These are phyloP conservation scores for Colletotrichum sp. DNA, from an alignment of 2,329 filamentous ascomycete species.

Conservation along the genomic window DNA sequence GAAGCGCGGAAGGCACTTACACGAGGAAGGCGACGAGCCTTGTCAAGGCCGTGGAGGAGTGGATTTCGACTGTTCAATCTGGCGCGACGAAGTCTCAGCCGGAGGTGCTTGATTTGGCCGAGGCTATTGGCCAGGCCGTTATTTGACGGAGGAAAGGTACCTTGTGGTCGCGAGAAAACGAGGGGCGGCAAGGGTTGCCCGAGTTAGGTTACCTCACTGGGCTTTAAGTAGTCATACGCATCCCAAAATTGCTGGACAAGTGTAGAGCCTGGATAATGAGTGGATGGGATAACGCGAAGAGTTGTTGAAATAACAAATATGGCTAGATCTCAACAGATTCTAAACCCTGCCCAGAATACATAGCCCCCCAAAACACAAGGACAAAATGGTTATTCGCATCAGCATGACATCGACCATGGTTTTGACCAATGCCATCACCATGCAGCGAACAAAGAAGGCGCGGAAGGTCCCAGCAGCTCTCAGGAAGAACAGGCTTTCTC, in stretches of 20 bases:
- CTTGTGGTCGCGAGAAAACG: background rate
- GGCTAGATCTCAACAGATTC: background rate
- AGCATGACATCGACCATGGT: background rate
- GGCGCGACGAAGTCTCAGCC: background rate
- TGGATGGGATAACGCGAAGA: accelerated
- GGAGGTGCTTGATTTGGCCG: background rate
- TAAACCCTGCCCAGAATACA: background rate
- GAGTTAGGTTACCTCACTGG: background rate
- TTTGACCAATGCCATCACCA: no score
- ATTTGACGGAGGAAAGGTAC: background rate
- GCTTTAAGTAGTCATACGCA: background rate
- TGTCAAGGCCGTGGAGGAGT: background rate
- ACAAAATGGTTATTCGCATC: background rate
- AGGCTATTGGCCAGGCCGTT: background rate
- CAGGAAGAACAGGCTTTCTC: no score
- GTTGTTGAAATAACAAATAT: background rate
- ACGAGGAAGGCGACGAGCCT: background rate
- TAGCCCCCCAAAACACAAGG: background rate
- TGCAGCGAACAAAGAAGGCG: no score
- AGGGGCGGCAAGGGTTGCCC: background rate
- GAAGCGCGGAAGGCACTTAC: background rate
- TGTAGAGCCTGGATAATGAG: background rate
- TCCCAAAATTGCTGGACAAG: background rate
- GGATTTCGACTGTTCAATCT: background rate
- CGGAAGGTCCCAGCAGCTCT: no score